Evolutionary conservation across 805 yeast species (phyloP).

Genomic region (Kluyveromyces starmeri): DNA sequence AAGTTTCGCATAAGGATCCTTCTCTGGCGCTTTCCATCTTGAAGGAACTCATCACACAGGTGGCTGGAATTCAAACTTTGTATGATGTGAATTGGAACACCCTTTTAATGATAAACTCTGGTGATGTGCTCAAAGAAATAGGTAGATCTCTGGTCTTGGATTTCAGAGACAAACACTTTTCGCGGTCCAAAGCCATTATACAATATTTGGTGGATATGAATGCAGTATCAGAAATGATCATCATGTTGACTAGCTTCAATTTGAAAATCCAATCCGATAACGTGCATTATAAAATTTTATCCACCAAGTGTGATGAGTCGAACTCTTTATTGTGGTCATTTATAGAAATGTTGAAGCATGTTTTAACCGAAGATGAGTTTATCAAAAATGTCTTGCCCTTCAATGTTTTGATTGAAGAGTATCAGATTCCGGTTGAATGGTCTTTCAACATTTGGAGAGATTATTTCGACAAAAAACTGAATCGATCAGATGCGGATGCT

Average conservation of each 20-base stretch:
- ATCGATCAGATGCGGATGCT: conserved; percentile 9
- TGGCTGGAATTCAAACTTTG: conserved; percentile 72
- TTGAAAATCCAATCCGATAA: conserved; percentile 33
- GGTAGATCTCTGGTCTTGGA: conserved; percentile 49
- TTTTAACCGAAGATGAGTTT: conserved; percentile 31
- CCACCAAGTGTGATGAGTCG: conserved; percentile 66
- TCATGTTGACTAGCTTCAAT: conserved; percentile 45
- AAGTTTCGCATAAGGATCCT: conserved; percentile 53
- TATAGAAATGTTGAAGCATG: conserved; percentile 48
- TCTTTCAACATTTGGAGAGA: conserved; percentile 73
- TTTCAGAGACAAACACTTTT: conserved; percentile 37
- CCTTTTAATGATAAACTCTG: conserved; percentile 57
- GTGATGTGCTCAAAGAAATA: conserved; percentile 43
- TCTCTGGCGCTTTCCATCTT: conserved; percentile 54
- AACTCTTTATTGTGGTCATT: conserved; percentile 57
- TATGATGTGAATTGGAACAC: conserved; percentile 61
- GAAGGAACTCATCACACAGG: conserved; percentile 54
- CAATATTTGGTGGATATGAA: conserved; percentile 36
- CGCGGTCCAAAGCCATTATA: conserved; percentile 45
- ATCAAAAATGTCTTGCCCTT: conserved; percentile 33
- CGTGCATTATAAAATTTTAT: conserved; percentile 59
- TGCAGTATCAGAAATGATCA: conserved; percentile 52
- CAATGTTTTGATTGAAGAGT: conserved; percentile 33
- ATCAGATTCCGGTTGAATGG: conserved; percentile 48
- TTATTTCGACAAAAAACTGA: conserved; percentile 26